These are phyloP conservation scores for Parasitella parasitica DNA, from an alignment of 371 early-diverging fungal species.

Conservation along the genomic window DNA sequence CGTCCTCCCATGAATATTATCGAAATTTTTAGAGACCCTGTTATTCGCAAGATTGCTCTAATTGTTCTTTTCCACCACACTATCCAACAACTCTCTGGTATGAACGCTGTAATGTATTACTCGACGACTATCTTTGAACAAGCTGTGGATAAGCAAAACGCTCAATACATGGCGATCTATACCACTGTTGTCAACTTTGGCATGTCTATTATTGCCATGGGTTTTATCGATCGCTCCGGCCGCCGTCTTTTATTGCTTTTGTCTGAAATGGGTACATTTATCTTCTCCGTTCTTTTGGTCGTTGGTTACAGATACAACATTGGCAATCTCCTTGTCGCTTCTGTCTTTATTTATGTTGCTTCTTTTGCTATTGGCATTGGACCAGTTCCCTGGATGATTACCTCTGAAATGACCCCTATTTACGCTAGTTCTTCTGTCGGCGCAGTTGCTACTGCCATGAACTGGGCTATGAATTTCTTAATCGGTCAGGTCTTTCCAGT, in stretches of 20 bases:
- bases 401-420: constrained; percentile 69
- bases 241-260: constrained; percentile 57
- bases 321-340: constrained; percentile 57
- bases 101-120: constrained; percentile 84
- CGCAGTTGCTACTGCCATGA: constrained; percentile 56
- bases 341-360: constrained; percentile 74
- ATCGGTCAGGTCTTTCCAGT: constrained; percentile 64
- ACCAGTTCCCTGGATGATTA: constrained; percentile 78
- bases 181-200: constrained; percentile 65
- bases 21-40: constrained; percentile 43
- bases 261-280: constrained; percentile 56
- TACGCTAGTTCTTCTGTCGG: constrained; percentile 56
- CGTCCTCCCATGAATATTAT: constrained; percentile 32
- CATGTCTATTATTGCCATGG: constrained; percentile 51
- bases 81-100: constrained; percentile 82
- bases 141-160: constrained; percentile 41
- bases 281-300: constrained; percentile 63
- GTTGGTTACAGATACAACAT: constrained; percentile 49
- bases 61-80: constrained; percentile 47
- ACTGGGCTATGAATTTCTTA: constrained; percentile 60
- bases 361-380: constrained; percentile 85
- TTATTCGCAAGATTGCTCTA: constrained; percentile 56
- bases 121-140: constrained; percentile 68
- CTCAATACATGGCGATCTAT: constrained; percentile 59
- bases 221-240: constrained; percentile 38